Evolutionary conservation across 2,329 filamentous ascomycete genomes (phyloP).

Genomic region (Verticillium albo-atrum): DNA sequence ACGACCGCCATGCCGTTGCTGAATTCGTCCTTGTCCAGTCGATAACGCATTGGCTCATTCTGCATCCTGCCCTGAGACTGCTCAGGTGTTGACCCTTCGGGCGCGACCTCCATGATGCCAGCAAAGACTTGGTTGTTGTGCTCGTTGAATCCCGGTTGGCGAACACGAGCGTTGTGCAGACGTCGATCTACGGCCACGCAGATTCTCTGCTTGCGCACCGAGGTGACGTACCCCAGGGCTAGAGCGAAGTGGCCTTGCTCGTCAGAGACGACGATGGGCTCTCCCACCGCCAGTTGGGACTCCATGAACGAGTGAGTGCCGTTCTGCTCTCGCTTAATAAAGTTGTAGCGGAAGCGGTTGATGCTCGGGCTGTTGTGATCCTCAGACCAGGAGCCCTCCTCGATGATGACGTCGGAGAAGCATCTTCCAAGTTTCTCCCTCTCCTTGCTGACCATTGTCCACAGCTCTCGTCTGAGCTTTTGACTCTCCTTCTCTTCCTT

Average conservation of each 20-base stretch:
- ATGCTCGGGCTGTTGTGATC: conserved; percentile 72
- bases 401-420: conserved; percentile 82
- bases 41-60: conserved; percentile 62
- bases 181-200: conserved; percentile 87
- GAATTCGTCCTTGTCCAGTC: conserved; percentile 96
- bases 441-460: conserved; percentile 90
- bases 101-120: conserved; percentile 82
- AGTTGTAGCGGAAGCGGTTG: conserved; percentile 84
- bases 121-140: conserved; percentile 77
- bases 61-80: conserved; percentile 48
- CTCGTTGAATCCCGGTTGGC: conserved; percentile 70
- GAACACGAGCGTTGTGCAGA: conserved; percentile 79
- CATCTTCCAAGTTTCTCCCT: conserved; percentile 85
- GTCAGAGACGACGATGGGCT: conserved; percentile 94
- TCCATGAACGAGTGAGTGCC: conserved; percentile 80
- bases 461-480: conserved; percentile 82
- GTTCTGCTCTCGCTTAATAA: conserved; percentile 63
- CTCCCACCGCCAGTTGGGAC: conserved; percentile 80
- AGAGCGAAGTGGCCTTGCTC: conserved; percentile 93
- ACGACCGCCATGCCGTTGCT: conserved; percentile 96
- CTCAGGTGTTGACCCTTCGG: conserved; percentile 47
- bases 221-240: conserved; percentile 84
- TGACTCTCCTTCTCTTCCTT: conserved; percentile 91
- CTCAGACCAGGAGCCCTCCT: conserved; percentile 69
- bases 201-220: conserved; percentile 70